A percentile compares a stretch with the other conserved stretches of the same genome.
phyloP scores from a whole-genome alignment of 768 basidiomycete species.

The Gymnopilus dilepis region DNA sequence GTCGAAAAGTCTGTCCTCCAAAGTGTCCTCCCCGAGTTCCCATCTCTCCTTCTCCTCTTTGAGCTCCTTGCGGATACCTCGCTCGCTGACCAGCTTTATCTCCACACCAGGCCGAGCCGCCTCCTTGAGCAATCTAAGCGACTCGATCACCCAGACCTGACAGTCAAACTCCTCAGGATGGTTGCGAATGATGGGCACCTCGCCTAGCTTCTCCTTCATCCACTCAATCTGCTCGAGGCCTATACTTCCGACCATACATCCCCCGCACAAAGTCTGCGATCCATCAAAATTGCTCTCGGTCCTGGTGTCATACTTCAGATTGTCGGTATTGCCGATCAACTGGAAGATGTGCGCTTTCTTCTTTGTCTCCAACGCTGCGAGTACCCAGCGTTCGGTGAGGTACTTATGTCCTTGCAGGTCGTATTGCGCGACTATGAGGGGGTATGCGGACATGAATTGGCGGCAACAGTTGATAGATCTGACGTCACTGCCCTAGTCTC shows the following conservation, averaged over 20 bases:
- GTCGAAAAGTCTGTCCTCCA: slow-evolving; percentile 10
- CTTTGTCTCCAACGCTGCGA: slow-evolving; percentile 27
- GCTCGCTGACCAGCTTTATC: slow-evolving; percentile 3
- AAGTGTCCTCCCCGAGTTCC: slow-evolving; percentile 14
- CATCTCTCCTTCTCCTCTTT: slow-evolving; percentile 14
- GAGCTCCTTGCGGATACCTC: slow-evolving; percentile 13
- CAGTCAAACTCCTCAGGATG: slow-evolving; percentile 29
- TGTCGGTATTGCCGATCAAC: slow-evolving; percentile 31
- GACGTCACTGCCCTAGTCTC: neutral
- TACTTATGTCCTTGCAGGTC: slow-evolving; percentile 29
- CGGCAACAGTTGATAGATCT: neutral
- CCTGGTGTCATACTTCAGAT: slow-evolving; percentile 24
- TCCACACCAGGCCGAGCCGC: neutral
- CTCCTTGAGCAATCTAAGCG: slow-evolving; percentile 29
- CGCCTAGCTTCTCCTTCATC: slow-evolving; percentile 26
- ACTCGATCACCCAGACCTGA: slow-evolving; percentile 34
- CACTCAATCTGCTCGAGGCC: slow-evolving; percentile 23
- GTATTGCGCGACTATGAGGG: slow-evolving; percentile 34
- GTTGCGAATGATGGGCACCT: slow-evolving; percentile 26
- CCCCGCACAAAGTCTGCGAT: slow-evolving; percentile 28
- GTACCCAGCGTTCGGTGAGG: slow-evolving; percentile 35
- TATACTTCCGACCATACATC: slow-evolving; percentile 32
- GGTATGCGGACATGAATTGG: slow-evolving; percentile 19
- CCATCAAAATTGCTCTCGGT: slow-evolving; percentile 17
- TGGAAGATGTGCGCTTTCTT: slow-evolving; percentile 28